Base-by-base conservation (phyloP, 2,329 filamentous ascomycete genomes). In the Oidium heveae region DNA sequence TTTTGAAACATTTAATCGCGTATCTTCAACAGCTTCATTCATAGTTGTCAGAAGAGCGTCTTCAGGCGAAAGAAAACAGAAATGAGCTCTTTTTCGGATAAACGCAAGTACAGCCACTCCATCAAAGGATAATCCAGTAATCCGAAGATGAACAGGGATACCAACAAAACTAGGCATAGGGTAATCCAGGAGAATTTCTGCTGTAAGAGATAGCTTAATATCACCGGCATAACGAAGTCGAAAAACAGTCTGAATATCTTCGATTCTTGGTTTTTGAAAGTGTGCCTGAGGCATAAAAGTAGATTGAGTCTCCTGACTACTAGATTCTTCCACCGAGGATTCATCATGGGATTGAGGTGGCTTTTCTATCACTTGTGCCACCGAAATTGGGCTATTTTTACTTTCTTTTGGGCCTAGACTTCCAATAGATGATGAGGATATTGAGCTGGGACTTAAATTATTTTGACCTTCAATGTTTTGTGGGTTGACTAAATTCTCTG, bases 161-260 rank as follows among this genome's bases (percentile, higher is more conserved):
- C 88, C 87, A 2, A 96, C 89, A 63, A 98, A 98, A 70, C 86
- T 94, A 43, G 88, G 88, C 86, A 96, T 96, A 0, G 91, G 91
- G 66, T 98, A 98, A 68, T 98, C 91, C 36, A 98, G 79, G 34
- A 96, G 72, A 44, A 98, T 94, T 68, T 96, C 88, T 0, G 91
- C 88, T 24, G 91, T 96, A 52, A 98, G 73, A 57, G 87, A 86
- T 56, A 98, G 75, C 60, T 81, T 80, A 56, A 98, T 75, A 63
- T 95, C 84, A 34, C 91, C 91, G 2, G 82, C 77, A 67, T 98
- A 98, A 55, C 80, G 80, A 57, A 94, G 88, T 59, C 88, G 82
- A 63, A 93, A 89, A 6, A 96, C 84, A 52, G 94, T 84, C 66
- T 98, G 91, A 54, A 95, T 74, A 64, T 98, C 91, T 59, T 94